Base-by-base conservation (phyloP, 1,284 basidiomycete genomes). In the Moesziomyces sp. region DNA sequence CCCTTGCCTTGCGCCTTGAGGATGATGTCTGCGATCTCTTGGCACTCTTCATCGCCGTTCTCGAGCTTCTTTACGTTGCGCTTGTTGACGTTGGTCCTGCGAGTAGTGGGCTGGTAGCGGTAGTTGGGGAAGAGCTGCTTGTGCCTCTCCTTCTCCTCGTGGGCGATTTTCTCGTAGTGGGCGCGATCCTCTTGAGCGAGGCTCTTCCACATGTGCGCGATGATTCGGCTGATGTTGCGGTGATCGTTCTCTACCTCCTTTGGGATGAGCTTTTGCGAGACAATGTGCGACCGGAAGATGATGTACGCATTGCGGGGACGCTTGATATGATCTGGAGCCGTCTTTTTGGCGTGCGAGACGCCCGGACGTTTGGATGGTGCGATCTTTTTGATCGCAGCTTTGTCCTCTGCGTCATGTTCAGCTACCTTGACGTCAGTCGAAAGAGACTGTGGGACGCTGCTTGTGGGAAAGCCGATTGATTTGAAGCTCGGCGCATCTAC, bases 231-330 rank as follows among this genome's bases (percentile, higher is more conserved):
- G 83, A 81, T 79, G 42, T 91, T 91, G 34, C 90, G 90, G 80
- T 94, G 92, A 76, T 92, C 91, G 4, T 91, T 90, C 86, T 94
- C 91, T 60, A 94, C 91, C 9, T 89, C 89, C 0, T 91, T 89
- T 0, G 93, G 90, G 42, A 93, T 90, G 66, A 91, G 88, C 78
- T 91, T 89, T 58, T 89, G 89, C 48, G 89, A 88, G 78, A 94
- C 93, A 82, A 94, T 93, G 54, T 93, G 91, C 35, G 92, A 92
- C 66, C 94, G 89, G 86, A 94, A 97, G 83, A 97, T 89, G 79
- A 97, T 96, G 86, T 96, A 97, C 49, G 94, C 93, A 85, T 97
- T 97, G 34, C 93, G 91, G 0, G 94, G 94, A 35, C 94, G 90
- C 49, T 94, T 93, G 83, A 95, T 93, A 85, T 95, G 91, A 24